Percentiles rank a stretch among this genome's conserved stretches.
Conservation (phyloP, 2,329 filamentous ascomycete species). For the Didymella arachidicola region DNA sequence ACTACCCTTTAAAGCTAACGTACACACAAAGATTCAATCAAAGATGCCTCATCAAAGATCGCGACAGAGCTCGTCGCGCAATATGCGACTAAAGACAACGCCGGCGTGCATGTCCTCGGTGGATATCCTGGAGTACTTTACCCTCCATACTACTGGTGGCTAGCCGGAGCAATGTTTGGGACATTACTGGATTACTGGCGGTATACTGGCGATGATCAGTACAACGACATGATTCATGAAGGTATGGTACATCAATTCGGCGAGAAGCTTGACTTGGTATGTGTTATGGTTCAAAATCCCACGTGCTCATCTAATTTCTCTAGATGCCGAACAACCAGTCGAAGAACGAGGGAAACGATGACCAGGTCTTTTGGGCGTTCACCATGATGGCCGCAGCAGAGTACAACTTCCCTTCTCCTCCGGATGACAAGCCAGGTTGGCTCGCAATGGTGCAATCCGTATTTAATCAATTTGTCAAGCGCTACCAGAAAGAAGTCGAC, state of each 20-base stretch:
- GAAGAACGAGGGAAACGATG: constrained; percentile 62
- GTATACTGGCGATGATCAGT: constrained; percentile 76
- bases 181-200: constrained; percentile 85
- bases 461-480: constrained; percentile 49
- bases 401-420: constrained; percentile 55
- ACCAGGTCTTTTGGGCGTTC: constrained; percentile 66
- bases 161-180: constrained; percentile 74
- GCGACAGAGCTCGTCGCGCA: constrained; percentile 60
- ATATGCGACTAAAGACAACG: constrained; percentile 60
- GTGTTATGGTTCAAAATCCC: not conserved
- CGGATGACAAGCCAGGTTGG: constrained; percentile 52
- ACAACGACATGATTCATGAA: constrained; percentile 71
- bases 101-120: constrained; percentile 49
- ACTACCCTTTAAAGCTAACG: not conserved
- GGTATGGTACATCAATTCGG: constrained; percentile 46
- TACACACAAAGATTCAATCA: constrained; percentile 53
- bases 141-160: constrained; percentile 71
- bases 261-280: constrained; percentile 39
- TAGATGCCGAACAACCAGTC: constrained; percentile 48
- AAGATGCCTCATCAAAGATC: constrained; percentile 54
- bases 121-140: constrained; percentile 55
- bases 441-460: constrained; percentile 54
- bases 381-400: constrained; percentile 65
- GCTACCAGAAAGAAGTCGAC: constrained; percentile 40
- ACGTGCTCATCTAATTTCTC: not conserved